phyloP scores from a whole-genome alignment of 192 early-diverging fungal species.

The Helicostylum pulchrum region DNA sequence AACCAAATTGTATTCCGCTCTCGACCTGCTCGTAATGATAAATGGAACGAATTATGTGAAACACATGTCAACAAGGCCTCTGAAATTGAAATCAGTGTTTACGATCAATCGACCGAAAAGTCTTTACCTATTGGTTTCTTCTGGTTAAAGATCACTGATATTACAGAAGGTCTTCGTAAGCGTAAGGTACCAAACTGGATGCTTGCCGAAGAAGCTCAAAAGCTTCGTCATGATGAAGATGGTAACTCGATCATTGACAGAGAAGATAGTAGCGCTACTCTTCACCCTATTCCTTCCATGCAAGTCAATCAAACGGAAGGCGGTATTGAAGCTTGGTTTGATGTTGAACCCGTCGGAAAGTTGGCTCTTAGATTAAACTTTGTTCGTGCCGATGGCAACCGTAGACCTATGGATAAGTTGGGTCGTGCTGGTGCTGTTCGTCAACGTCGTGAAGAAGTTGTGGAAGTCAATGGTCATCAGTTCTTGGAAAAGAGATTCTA shows the following conservation, averaged over 20 bases:
- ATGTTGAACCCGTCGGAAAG: conserved; percentile 92
- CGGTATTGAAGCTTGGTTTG: conserved; percentile 78
- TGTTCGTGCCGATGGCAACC: conserved; percentile 45
- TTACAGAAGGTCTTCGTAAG: conserved; percentile 80
- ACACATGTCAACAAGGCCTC: conserved; percentile 84
- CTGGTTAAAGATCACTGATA: conserved; percentile 93
- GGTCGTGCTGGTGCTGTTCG: conserved; percentile 78
- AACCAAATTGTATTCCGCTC: conserved; percentile 75
- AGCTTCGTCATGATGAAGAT: conserved; percentile 3
- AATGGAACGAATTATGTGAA: conserved; percentile 85
- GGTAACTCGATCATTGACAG: not conserved
- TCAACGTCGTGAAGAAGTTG: conserved; percentile 76
- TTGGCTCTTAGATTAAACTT: conserved; percentile 83
- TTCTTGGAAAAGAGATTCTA: conserved; percentile 88
- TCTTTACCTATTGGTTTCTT: conserved; percentile 73
- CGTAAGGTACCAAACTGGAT: conserved; percentile 63
- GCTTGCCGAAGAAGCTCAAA: conserved; percentile 34
- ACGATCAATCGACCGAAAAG: conserved; percentile 73
- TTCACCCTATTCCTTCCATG: not conserved
- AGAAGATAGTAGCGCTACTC: not conserved
- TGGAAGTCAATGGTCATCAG: conserved; percentile 88
- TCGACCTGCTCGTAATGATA: conserved; percentile 57
- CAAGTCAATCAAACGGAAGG: conserved; percentile 28
- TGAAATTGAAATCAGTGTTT: conserved; percentile 88
- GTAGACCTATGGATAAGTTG: conserved; percentile 50